These are phyloP conservation scores for Aplosporella prunicola DNA, from an alignment of 2,329 filamentous ascomycete genomes.

Conservation along the genomic window DNA sequence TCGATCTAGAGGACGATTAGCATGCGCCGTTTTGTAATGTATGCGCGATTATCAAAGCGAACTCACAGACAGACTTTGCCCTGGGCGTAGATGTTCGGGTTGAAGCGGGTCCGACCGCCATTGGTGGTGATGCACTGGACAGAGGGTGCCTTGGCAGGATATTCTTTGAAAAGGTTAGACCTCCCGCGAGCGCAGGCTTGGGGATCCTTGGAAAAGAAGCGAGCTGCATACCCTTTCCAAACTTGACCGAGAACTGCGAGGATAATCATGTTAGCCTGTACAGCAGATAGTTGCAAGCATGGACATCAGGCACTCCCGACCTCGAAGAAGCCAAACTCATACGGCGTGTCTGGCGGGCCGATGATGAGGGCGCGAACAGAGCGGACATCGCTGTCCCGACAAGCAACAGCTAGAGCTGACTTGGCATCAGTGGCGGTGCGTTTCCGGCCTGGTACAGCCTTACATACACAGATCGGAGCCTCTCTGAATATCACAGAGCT, in stretches of 20 bases:
- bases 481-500: constrained; percentile 77
- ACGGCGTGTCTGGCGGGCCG: constrained; percentile 87
- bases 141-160: constrained; percentile 57
- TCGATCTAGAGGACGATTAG: constrained; percentile 50
- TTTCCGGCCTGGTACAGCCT: constrained; percentile 4
- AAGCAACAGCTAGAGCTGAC: constrained; percentile 81
- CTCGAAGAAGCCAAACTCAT: constrained; percentile 97
- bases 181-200: background rate
- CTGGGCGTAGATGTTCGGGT: constrained; percentile 87
- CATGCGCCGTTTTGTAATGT: too few species aligned
- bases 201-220: too few species aligned
- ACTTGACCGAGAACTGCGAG: constrained; percentile 62
- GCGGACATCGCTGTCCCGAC: constrained; percentile 78
- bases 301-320: constrained; percentile 45
- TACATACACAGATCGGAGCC: constrained; percentile 70
- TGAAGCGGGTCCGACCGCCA: constrained; percentile 78
- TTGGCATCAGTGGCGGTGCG: constrained; percentile 15
- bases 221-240: constrained; percentile 59
- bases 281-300: constrained; percentile 21
- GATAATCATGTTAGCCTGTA: constrained; percentile 11
- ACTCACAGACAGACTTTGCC: constrained; percentile 88
- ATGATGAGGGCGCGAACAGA: constrained; percentile 82
- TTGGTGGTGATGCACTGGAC: constrained; percentile 76
- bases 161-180: constrained; percentile 55
- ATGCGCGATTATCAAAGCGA: too few species aligned